A percentile compares a stretch with the other conserved stretches of the same genome.
Evolutionary conservation across 2,329 filamentous ascomycete genomes (phyloP).

Genomic region (Fonsecaea monophora): DNA sequence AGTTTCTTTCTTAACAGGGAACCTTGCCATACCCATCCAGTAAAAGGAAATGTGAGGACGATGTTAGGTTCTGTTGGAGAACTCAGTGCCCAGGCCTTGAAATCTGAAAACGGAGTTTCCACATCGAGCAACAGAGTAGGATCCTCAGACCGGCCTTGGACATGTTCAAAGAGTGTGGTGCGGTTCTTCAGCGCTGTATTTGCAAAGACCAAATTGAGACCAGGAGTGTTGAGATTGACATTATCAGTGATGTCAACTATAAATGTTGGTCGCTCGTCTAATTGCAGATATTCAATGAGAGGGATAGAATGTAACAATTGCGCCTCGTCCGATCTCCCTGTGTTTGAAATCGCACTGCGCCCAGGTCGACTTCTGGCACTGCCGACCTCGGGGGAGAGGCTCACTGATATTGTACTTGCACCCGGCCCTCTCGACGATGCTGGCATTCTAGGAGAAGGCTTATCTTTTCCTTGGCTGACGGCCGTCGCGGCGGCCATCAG

Average conservation of each 20-base stretch:
- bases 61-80: conserved; percentile 61
- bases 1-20: conserved; percentile 72
- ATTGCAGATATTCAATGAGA: conserved; percentile 74
- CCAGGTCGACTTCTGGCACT: conserved; percentile 7
- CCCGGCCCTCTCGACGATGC: conserved; percentile 2
- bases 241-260: conserved; percentile 71
- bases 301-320: conserved; percentile 69
- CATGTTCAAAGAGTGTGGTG: conserved; percentile 61
- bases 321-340: conserved; percentile 56
- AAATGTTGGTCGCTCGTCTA: conserved; percentile 78
- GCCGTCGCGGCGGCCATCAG: conserved; percentile 25
- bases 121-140: conserved; percentile 52
- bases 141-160: conserved; percentile 59
- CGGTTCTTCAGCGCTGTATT: conserved; percentile 71
- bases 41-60: conserved; percentile 65
- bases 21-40: conserved; percentile 71
- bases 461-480: conserved; percentile 17
- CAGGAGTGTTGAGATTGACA: conserved; percentile 60
- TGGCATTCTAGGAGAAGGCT: conserved; percentile 16
- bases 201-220: conserved; percentile 69
- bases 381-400: conserved; percentile 20
- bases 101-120: conserved; percentile 59
- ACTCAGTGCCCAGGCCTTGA: conserved; percentile 73
- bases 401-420: conserved; percentile 28
- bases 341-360: conserved; percentile 60